Evolutionary conservation across 106 monocot genomes (phyloP).

Genomic region (Dactylorhiza incarnata): DNA sequence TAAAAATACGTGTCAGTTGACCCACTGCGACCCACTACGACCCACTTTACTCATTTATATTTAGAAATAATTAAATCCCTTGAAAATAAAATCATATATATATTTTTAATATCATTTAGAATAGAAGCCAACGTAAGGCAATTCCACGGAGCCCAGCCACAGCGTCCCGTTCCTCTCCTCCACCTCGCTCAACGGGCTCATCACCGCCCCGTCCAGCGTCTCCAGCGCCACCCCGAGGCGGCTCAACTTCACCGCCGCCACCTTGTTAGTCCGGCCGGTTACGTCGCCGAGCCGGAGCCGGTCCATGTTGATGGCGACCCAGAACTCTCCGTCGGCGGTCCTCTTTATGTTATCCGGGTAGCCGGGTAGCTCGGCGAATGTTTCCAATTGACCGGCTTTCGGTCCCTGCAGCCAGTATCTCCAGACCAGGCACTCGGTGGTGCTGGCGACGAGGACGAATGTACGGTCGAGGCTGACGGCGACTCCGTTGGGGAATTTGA

Average conservation of each 20-base stretch:
- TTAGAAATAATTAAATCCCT: too few species aligned
- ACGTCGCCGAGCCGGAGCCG: not conserved
- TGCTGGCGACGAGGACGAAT: conserved; percentile 17
- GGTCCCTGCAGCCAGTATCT: conserved; percentile 27
- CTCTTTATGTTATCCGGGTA: conserved; percentile 31
- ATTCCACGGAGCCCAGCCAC: conserved; percentile 28
- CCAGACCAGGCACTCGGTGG: conserved; percentile 3
- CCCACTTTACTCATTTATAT: too few species aligned
- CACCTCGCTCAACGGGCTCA: conserved; percentile 27
- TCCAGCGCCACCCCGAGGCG: conserved; percentile 12
- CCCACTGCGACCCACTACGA: too few species aligned
- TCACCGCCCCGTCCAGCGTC: conserved; percentile 12
- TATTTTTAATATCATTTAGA: too few species aligned
- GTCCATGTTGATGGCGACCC: conserved; percentile 20
- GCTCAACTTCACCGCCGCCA: conserved; percentile 22
- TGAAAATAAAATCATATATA: too few species aligned
- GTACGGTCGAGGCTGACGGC: conserved; percentile 15
- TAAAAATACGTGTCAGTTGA: too few species aligned
- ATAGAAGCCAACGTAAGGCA: conserved; percentile 20
- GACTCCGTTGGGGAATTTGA: conserved; percentile 21
- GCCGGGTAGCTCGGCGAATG: conserved; percentile 17
- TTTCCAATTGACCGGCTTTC: conserved; percentile 1
- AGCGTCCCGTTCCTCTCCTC: conserved; percentile 16
- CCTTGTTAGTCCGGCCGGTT: not conserved
- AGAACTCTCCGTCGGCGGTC: conserved; percentile 14